These are phyloP conservation scores for Perilla frutescens DNA, from an alignment of 257 asterid species.

Conservation along the genomic window DNA sequence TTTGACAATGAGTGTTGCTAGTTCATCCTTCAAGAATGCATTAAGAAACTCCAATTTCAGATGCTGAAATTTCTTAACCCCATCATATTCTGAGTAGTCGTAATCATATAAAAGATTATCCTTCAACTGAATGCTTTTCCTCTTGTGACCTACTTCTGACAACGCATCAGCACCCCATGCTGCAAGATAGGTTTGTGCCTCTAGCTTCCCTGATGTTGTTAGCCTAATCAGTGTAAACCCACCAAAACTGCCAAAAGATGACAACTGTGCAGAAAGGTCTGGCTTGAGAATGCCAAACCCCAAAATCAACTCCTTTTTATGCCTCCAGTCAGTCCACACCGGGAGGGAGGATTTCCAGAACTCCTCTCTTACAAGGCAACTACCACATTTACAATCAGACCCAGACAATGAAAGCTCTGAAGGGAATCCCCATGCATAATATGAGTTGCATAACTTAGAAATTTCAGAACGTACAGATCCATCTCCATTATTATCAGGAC, in stretches of 20 bases:
- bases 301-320: constrained; percentile 57
- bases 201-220: constrained; percentile 79
- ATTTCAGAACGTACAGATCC: constrained; percentile 41
- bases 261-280: constrained; percentile 41
- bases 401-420: constrained; percentile 53
- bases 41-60: constrained; percentile 54
- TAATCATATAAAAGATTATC: constrained; percentile 52
- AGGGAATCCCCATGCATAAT: constrained; percentile 67
- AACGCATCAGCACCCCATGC: constrained; percentile 45
- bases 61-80: constrained; percentile 41
- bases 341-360: constrained; percentile 54
- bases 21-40: constrained; percentile 55
- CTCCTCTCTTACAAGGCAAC: constrained; percentile 61
- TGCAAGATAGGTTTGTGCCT: constrained; percentile 65
- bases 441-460: constrained; percentile 50
- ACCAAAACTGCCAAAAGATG: constrained; percentile 47
- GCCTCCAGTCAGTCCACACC: constrained; percentile 87
- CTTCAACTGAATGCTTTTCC: constrained; percentile 41
- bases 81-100: constrained; percentile 37
- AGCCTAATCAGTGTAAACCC: constrained; percentile 65
- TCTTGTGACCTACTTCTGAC: constrained; percentile 46
- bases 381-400: constrained; percentile 62
- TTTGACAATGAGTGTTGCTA: constrained; percentile 42
- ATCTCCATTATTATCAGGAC: constrained; percentile 47
- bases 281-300: constrained; percentile 69